Percentiles rank a stretch among this genome's conserved stretches.
phyloP scores from a whole-genome alignment of 768 basidiomycete species.

The Auricularia heimuer region DNA sequence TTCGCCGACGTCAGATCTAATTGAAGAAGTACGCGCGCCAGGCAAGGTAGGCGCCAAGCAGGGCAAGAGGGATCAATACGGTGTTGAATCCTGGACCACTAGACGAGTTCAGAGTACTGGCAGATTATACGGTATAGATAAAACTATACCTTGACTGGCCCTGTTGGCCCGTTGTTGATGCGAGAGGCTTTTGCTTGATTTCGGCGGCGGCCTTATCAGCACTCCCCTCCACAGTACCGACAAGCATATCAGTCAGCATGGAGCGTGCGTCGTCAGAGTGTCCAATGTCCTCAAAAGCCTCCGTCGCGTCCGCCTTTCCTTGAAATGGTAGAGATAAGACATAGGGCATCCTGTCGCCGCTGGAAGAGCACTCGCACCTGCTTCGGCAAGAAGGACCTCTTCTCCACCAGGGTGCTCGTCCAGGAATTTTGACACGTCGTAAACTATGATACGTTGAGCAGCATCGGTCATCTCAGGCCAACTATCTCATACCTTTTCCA shows the following conservation, averaged over 20 bases:
- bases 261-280: conserved; percentile 39
- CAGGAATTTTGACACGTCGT: conserved; percentile 32
- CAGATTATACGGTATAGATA: too few relatives aligned
- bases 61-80: conserved; percentile 48
- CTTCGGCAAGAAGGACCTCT: conserved; percentile 37
- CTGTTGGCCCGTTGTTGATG: background rate
- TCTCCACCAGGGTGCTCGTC: conserved; percentile 40
- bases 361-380: conserved; percentile 15
- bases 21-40: conserved; percentile 56
- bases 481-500: conserved; percentile 24
- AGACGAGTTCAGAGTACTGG: background rate
- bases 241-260: conserved; percentile 29
- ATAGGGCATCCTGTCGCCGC: background rate
- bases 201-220: background rate
- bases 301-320: conserved; percentile 35
- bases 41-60: conserved; percentile 80
- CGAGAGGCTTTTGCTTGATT: background rate
- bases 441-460: conserved; percentile 19
- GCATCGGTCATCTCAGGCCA: background rate
- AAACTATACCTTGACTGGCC: too few relatives aligned
- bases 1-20: background rate
- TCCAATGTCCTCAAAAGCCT: conserved; percentile 42
- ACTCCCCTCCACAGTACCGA: conserved; percentile 30
- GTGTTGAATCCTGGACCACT: conserved; percentile 6
- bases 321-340: conserved; percentile 3